These are phyloP conservation scores for Stentor roeselii DNA, from an alignment of 73 alveolate species.

Conservation along the genomic window DNA sequence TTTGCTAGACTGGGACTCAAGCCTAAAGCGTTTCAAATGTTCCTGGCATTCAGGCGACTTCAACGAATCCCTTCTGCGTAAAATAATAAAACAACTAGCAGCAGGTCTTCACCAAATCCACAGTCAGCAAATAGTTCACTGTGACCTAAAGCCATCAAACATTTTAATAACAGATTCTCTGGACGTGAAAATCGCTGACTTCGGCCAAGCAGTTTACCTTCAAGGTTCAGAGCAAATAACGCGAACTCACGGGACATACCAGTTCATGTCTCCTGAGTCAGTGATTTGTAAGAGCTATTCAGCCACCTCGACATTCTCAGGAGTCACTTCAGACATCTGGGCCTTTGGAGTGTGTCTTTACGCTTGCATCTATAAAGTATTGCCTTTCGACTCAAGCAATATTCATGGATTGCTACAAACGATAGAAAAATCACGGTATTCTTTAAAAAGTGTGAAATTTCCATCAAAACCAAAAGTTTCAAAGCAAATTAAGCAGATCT, in stretches of 20 bases:
- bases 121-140: constrained; percentile 39
- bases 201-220: constrained; percentile 39
- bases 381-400: constrained; percentile 30
- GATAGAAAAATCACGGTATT: background rate
- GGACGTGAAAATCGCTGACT: constrained; percentile 45
- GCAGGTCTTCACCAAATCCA: constrained; percentile 49
- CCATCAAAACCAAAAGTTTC: background rate
- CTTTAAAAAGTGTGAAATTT: background rate
- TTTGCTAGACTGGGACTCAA: constrained; percentile 41
- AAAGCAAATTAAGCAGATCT: background rate
- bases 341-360: constrained; percentile 54
- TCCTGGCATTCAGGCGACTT: constrained; percentile 6
- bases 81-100: constrained; percentile 31
- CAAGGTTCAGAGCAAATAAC: constrained; percentile 36
- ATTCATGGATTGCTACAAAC: background rate
- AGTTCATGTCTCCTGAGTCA: constrained; percentile 55
- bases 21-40: constrained; percentile 21
- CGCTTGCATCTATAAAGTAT: constrained; percentile 26
- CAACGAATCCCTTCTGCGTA: constrained; percentile 30
- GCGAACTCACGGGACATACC: constrained; percentile 48
- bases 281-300: background rate
- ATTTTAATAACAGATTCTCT: constrained; percentile 27
- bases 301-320: background rate
- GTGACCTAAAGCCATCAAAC: constrained; percentile 54
- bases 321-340: constrained; percentile 47